phyloP scores from a whole-genome alignment of 495 filamentous ascomycete species.

The Annulohypoxylon stygium region DNA sequence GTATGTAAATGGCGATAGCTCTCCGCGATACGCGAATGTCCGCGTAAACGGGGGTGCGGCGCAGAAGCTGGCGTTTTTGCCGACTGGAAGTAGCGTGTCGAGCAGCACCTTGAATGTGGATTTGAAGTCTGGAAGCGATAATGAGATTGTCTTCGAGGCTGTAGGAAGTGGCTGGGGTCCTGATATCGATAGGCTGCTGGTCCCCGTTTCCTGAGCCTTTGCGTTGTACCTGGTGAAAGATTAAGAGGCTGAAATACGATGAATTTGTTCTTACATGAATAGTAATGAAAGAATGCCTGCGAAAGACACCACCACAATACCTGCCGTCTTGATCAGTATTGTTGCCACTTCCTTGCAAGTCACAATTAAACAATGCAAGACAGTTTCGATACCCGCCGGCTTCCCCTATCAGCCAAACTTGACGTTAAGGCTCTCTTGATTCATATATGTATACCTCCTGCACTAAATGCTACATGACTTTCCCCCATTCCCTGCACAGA shows the following conservation, averaged over 20 bases:
- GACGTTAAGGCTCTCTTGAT: conserved; percentile 28
- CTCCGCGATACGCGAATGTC: conserved; percentile 65
- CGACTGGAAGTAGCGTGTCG: conserved; percentile 53
- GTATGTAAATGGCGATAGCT: conserved; percentile 66
- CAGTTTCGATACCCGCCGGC: neutral
- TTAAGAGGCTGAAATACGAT: neutral
- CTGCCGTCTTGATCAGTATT: neutral
- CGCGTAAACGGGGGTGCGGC: conserved; percentile 67
- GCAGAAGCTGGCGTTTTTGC: conserved; percentile 64
- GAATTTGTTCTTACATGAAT: conserved; percentile 6
- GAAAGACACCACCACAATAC: neutral
- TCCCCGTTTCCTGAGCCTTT: conserved; percentile 56
- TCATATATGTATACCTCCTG: conserved; percentile 39
- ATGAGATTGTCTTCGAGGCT: conserved; percentile 64
- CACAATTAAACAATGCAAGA: neutral
- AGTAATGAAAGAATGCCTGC: neutral
- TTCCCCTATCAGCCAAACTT: conserved; percentile 15
- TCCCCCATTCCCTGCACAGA: conserved; percentile 21
- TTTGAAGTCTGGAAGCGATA: conserved; percentile 57
- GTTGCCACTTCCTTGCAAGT: neutral
- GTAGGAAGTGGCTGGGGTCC: conserved; percentile 63
- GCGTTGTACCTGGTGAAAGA: neutral
- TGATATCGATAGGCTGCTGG: conserved; percentile 69
- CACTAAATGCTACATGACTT: conserved; percentile 29
- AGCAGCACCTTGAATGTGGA: conserved; percentile 56